phyloP scores from a whole-genome alignment of 192 early-diverging fungal species.

The Coemansia sp. region DNA sequence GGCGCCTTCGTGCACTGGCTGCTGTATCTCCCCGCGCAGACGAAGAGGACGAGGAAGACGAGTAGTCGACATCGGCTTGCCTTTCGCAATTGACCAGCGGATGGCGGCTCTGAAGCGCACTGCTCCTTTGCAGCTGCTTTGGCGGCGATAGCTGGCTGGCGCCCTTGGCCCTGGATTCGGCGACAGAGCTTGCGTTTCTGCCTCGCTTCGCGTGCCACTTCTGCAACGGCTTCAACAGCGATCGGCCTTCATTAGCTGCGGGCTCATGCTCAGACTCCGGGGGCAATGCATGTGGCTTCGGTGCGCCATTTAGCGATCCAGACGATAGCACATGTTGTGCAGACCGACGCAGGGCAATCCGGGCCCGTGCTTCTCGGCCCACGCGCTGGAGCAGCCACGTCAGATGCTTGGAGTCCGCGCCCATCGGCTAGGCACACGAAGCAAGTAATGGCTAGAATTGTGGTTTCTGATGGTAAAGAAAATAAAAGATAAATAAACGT shows the following conservation, averaged over 20 bases:
- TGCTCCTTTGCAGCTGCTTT: neutral
- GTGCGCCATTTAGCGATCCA: neutral
- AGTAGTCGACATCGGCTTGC: neutral
- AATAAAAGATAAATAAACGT: too few species aligned
- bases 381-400: slow-evolving; percentile 30
- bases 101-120: too few species aligned
- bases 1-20: slow-evolving; percentile 12
- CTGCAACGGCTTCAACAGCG: neutral
- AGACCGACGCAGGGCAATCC: slow-evolving; percentile 18
- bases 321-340: neutral
- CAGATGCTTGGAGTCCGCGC: slow-evolving; percentile 42
- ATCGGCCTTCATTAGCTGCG: neutral
- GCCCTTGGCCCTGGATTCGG: neutral
- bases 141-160: neutral
- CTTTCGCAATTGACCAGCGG: neutral
- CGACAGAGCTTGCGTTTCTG: neutral
- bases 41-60: neutral
- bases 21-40: neutral
- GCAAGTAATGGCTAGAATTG: neutral
- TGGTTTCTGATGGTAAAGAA: too few species aligned
- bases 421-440: slow-evolving; percentile 17
- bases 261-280: slow-evolving; percentile 6
- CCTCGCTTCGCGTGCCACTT: neutral
- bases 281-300: slow-evolving; percentile 18
- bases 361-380: slow-evolving; percentile 20